phyloP scores from a whole-genome alignment of 2,329 filamentous ascomycete genomes.

The Rosellinia necatrix region DNA sequence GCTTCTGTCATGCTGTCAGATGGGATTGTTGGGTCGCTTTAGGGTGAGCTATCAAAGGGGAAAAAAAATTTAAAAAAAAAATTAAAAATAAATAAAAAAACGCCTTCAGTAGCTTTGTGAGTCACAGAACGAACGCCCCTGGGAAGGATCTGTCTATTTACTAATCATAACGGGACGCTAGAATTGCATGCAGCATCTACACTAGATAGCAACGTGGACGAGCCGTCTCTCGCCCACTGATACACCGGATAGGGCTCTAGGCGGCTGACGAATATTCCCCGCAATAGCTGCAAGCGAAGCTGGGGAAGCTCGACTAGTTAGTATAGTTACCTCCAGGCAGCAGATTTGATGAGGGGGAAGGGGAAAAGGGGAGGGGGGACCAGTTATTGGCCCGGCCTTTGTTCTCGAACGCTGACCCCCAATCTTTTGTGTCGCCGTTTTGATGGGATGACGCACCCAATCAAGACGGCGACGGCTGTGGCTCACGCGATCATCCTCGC shows the following conservation, averaged over 20 bases:
- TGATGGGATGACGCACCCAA: too few species aligned
- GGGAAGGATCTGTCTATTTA: not conserved
- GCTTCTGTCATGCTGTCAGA: conserved; percentile 12
- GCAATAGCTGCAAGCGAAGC: conserved; percentile 17
- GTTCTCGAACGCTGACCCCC: too few species aligned
- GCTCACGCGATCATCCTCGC: too few species aligned
- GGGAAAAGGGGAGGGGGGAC: too few species aligned
- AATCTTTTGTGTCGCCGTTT: too few species aligned
- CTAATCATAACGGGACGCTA: not conserved
- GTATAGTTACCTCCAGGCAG: conserved; percentile 15
- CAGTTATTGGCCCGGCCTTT: too few species aligned
- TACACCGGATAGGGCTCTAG: not conserved
- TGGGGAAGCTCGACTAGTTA: conserved; percentile 3
- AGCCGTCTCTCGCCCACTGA: not conserved
- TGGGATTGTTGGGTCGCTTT: not conserved
- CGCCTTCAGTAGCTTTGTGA: too few species aligned
- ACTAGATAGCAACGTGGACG: not conserved
- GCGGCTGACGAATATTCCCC: conserved; percentile 23
- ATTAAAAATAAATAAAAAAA: too few species aligned
- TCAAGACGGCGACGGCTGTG: too few species aligned
- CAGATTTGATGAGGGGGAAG: too few species aligned
- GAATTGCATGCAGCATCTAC: not conserved
- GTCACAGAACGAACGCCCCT: conserved; percentile 5
- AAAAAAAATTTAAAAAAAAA: too few species aligned
- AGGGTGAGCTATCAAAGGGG: too few species aligned